Evolutionary conservation across 331 rosid genomes (phyloP).

Genomic region (Acacia concinna): DNA sequence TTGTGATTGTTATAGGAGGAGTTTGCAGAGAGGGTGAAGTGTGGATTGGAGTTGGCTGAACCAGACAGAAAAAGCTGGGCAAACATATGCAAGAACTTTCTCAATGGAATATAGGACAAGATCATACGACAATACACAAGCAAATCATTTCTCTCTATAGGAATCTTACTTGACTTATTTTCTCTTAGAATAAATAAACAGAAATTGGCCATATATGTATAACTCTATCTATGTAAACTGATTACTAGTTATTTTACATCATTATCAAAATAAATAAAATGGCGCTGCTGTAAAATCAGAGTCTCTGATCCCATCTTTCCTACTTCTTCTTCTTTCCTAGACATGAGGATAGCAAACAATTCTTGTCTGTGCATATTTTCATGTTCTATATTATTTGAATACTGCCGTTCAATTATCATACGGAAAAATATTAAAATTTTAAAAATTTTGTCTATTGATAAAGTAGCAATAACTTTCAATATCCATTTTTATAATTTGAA

Average conservation of each 20-base stretch:
- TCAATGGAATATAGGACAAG: conserved; percentile 33
- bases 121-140: background rate
- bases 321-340: background rate
- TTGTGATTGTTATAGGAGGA: conserved; percentile 39
- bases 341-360: background rate
- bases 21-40: conserved; percentile 56
- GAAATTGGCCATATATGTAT: background rate
- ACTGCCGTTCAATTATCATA: background rate
- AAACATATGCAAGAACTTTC: conserved; percentile 64
- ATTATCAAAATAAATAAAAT: background rate
- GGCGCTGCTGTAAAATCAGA: background rate
- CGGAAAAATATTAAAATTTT: background rate
- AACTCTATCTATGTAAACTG: background rate
- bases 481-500: background rate
- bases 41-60: conserved; percentile 39
- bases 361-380: background rate
- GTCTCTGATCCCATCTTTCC: background rate
- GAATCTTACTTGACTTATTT: background rate
- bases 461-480: background rate
- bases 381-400: background rate
- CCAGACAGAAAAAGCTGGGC: conserved; percentile 59
- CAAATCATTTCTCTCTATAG: background rate
- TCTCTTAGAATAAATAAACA: background rate
- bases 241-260: background rate
- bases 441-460: background rate